phyloP scores from a whole-genome alignment of 305 asterid genomes.

The Fraxinus angustifolia region DNA sequence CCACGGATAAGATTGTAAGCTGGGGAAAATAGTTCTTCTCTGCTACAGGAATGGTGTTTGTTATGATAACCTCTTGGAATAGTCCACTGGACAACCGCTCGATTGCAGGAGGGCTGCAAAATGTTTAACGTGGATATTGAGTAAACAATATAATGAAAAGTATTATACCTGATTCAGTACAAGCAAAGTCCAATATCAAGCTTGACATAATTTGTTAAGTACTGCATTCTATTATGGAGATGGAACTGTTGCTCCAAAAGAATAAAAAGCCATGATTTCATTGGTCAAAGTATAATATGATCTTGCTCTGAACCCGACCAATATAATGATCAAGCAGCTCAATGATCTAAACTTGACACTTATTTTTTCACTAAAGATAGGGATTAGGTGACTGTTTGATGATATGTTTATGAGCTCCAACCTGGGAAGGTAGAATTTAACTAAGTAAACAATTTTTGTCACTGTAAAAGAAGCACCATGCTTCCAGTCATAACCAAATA shows the following conservation, averaged over 20 bases:
- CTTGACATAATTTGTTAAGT: neutral
- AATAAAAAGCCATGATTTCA: conserved; percentile 2
- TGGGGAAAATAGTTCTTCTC: conserved; percentile 87
- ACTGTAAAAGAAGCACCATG: neutral
- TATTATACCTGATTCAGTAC: conserved; percentile 17
- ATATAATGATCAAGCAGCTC: conserved; percentile 18
- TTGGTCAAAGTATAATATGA: neutral
- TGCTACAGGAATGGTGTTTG: conserved; percentile 86
- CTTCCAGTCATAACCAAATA: neutral
- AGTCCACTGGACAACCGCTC: conserved; percentile 90
- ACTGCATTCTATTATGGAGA: neutral
- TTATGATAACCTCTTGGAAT: conserved; percentile 90
- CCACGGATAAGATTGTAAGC: conserved; percentile 83
- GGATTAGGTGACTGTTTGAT: neutral
- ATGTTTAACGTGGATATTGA: conserved; percentile 14
- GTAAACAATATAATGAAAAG: neutral
- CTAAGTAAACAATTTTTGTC: neutral
- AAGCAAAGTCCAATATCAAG: neutral
- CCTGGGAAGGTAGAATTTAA: neutral
- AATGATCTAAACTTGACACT: neutral
- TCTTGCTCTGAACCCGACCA: neutral
- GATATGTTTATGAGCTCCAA: neutral
- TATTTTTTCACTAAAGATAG: neutral
- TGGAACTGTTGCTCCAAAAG: neutral
- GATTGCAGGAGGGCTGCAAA: conserved; percentile 88